Evolutionary conservation across 2,329 filamentous ascomycete species (phyloP).

Genomic region (Aspergillus persii): DNA sequence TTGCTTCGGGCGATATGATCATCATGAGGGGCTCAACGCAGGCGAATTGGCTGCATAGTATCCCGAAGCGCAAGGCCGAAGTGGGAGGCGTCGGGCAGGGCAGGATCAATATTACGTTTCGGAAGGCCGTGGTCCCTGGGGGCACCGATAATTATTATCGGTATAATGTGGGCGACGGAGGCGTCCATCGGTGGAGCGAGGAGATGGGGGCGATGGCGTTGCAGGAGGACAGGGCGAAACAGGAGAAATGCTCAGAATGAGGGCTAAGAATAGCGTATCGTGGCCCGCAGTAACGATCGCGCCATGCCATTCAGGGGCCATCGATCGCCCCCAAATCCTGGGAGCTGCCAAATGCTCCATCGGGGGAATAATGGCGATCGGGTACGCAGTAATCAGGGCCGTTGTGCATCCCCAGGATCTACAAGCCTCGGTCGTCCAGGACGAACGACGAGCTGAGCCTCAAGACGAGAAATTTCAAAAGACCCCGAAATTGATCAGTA

Average conservation of each 20-base stretch:
- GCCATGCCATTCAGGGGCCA: too few species aligned
- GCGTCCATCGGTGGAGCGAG: conserved; percentile 67
- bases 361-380: too few species aligned
- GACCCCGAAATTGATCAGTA: too few species aligned
- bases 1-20: conserved; percentile 73
- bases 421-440: too few species aligned
- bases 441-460: too few species aligned
- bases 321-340: too few species aligned
- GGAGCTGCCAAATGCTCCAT: too few species aligned
- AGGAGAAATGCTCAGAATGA: too few species aligned
- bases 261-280: background rate
- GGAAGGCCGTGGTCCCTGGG: conserved; percentile 66
- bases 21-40: conserved; percentile 76
- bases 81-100: conserved; percentile 56
- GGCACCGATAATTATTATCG: conserved; percentile 82
- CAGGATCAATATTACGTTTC: conserved; percentile 75
- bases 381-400: too few species aligned
- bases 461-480: too few species aligned
- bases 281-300: too few species aligned
- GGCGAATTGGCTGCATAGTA: conserved; percentile 71
- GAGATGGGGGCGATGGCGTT: conserved; percentile 26
- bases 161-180: conserved; percentile 74
- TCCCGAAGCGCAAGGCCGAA: conserved; percentile 63
- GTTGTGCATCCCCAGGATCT: too few species aligned
- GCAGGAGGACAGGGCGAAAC: background rate